Conservation (phyloP, 2,329 filamentous ascomycete genomes). For the Colletotrichum melonis region DNA sequence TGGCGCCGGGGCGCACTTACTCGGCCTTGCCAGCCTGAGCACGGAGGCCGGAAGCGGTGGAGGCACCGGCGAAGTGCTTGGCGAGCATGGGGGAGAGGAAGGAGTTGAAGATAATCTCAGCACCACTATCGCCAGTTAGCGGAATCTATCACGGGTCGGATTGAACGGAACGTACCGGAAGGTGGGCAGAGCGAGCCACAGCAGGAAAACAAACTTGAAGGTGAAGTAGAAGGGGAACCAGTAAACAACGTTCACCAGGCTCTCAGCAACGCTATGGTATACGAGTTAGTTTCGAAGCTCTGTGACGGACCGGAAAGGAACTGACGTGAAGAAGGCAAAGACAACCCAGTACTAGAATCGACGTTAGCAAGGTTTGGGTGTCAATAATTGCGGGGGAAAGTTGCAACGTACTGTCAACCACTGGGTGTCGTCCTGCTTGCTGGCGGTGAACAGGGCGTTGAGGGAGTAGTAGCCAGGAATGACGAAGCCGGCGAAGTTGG, state of each 20-base stretch:
- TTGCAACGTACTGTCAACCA: slow-evolving; percentile 73
- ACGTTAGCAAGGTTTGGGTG: slow-evolving; percentile 21
- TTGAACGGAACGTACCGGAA: slow-evolving; percentile 78
- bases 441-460: slow-evolving; percentile 77
- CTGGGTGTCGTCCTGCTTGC: slow-evolving; percentile 84
- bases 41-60: slow-evolving; percentile 87
- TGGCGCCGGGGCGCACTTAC: slow-evolving; percentile 53
- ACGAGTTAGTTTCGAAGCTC: slow-evolving; percentile 12
- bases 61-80: slow-evolving; percentile 83
- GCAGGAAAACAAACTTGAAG: slow-evolving; percentile 97
- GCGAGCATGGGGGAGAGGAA: slow-evolving; percentile 92
- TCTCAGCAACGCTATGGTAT: slow-evolving; percentile 75
- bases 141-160: slow-evolving; percentile 1
- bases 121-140: slow-evolving; percentile 72
- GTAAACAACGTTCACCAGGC: slow-evolving; percentile 85
- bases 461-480: slow-evolving; percentile 89
- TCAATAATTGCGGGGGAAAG: slow-evolving; percentile 11
- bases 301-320: slow-evolving; percentile 30
- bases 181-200: slow-evolving; percentile 97
- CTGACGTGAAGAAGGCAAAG: slow-evolving; percentile 81
- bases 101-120: slow-evolving; percentile 96
- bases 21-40: slow-evolving; percentile 85
- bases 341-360: slow-evolving; percentile 83
- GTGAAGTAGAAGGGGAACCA: slow-evolving; percentile 99
- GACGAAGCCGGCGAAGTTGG: slow-evolving; percentile 86